phyloP scores from a whole-genome alignment of 1,139 yeast species.

The Diutina catenulata region DNA sequence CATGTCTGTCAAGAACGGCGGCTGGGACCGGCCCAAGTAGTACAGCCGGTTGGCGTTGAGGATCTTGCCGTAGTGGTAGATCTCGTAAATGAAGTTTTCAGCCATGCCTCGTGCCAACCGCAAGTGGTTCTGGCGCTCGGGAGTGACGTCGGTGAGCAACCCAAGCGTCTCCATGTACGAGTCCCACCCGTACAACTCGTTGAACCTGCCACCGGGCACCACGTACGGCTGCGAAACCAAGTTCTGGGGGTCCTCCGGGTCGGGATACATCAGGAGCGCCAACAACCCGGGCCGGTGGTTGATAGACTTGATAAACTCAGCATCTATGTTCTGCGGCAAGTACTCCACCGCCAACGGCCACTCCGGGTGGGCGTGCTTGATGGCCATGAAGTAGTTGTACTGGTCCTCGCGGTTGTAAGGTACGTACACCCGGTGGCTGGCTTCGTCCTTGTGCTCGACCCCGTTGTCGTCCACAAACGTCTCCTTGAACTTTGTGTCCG shows the following conservation, averaged over 20 bases:
- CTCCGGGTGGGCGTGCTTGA: slow-evolving; percentile 46
- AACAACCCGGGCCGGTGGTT: slow-evolving; percentile 79
- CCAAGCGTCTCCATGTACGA: slow-evolving; percentile 91
- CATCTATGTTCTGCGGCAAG: slow-evolving; percentile 47
- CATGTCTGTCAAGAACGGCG: slow-evolving; percentile 97
- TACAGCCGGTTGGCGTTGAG: slow-evolving; percentile 91
- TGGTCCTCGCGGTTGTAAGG: slow-evolving; percentile 66
- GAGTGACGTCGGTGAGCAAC: slow-evolving; percentile 50
- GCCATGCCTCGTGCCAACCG: slow-evolving; percentile 80
- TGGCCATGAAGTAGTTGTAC: slow-evolving; percentile 50
- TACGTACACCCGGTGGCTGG: slow-evolving; percentile 63
- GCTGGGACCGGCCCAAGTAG: slow-evolving; percentile 87
- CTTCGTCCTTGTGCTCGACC: slow-evolving; percentile 17
- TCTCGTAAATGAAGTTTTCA: slow-evolving; percentile 84
- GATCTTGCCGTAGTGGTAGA: slow-evolving; percentile 82
- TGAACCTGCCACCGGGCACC: slow-evolving; percentile 96
- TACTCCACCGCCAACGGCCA: slow-evolving; percentile 63
- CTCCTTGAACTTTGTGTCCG: slow-evolving; percentile 64
- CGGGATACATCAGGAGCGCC: slow-evolving; percentile 59
- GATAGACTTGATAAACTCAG: slow-evolving; percentile 64
- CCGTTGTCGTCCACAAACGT: slow-evolving; percentile 34
- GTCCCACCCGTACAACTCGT: slow-evolving; percentile 97
- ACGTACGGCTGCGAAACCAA: slow-evolving; percentile 73
- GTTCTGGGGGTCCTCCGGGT: slow-evolving; percentile 35
- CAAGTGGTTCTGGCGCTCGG: slow-evolving; percentile 29